These are phyloP conservation scores for Oryza australiensis DNA, from an alignment of 176 grass and related monocot genomes.

Conservation along the genomic window DNA sequence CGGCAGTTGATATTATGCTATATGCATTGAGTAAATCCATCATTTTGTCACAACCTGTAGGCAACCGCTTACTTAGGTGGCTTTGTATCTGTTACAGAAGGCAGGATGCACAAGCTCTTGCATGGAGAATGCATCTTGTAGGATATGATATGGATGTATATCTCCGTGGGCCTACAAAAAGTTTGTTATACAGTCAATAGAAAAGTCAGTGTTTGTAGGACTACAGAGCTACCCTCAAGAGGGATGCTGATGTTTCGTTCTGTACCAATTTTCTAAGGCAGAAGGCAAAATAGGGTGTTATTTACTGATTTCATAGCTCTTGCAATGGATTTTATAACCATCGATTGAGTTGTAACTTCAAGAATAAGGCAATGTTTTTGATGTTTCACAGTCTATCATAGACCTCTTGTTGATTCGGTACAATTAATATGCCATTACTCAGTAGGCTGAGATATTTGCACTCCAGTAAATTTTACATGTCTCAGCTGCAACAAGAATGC, in stretches of 20 bases:
- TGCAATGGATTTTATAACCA: conserved; percentile 47
- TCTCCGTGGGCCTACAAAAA: conserved; percentile 68
- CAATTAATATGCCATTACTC: conserved; percentile 27
- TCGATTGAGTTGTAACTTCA: conserved; percentile 50
- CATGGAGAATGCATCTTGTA: conserved; percentile 73
- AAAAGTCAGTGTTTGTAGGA: conserved; percentile 42
- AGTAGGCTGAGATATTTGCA: background rate
- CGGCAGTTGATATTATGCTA: conserved; percentile 71
- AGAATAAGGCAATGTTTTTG: conserved; percentile 31
- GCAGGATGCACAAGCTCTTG: conserved; percentile 59
- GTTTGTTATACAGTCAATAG: conserved; percentile 58
- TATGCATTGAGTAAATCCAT: conserved; percentile 78
- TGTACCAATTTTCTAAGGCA: conserved; percentile 43
- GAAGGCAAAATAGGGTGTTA: conserved; percentile 32
- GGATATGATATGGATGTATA: conserved; percentile 93
- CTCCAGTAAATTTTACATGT: background rate
- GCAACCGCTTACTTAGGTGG: conserved; percentile 70
- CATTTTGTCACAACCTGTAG: conserved; percentile 54
- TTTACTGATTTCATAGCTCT: conserved; percentile 39
- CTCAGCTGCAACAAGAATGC: background rate
- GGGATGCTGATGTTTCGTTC: conserved; percentile 49
- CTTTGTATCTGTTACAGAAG: conserved; percentile 65
- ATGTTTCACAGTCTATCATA: conserved; percentile 3
- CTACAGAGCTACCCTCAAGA: conserved; percentile 41
- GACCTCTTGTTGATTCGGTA: background rate